Conservation (phyloP, 2,329 filamentous ascomycete species). For the Myriangium duriaei region DNA sequence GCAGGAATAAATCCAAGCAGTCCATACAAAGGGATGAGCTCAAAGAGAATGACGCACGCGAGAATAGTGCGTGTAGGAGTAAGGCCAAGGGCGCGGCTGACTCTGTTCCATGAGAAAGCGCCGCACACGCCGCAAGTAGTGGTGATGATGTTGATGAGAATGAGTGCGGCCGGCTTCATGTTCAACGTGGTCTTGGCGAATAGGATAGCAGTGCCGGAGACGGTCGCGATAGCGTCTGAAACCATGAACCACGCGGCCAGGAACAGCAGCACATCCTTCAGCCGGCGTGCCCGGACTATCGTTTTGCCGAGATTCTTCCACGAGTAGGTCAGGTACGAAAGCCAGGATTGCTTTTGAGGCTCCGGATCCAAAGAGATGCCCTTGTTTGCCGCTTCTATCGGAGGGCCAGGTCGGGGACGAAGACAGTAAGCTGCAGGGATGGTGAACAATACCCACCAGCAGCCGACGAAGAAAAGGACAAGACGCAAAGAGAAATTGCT, state of each 20-base stretch:
- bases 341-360: constrained; percentile 35
- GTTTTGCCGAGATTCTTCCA: constrained; percentile 83
- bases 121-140: constrained; percentile 74
- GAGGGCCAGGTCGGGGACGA: constrained; percentile 76
- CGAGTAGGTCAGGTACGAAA: constrained; percentile 65
- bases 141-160: constrained; percentile 85
- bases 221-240: constrained; percentile 87
- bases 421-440: constrained; percentile 82
- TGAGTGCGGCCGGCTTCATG: constrained; percentile 79
- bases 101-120: constrained; percentile 76
- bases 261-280: constrained; percentile 65
- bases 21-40: constrained; percentile 85
- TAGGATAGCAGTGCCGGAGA: constrained; percentile 84
- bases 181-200: constrained; percentile 89
- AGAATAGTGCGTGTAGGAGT: constrained; percentile 79
- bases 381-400: constrained; percentile 29
- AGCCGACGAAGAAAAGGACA: constrained; percentile 72
- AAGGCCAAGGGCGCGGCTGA: constrained; percentile 58
- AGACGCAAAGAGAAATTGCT: constrained; percentile 76
- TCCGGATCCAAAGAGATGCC: constrained; percentile 2
- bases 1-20: constrained; percentile 77
- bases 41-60: constrained; percentile 80
- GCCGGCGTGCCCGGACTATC: constrained; percentile 56
- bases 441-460: constrained; percentile 90
- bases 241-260: constrained; percentile 87